These are phyloP conservation scores for Exophiala spinifera DNA, from an alignment of 2,329 filamentous ascomycete species.

Conservation along the genomic window DNA sequence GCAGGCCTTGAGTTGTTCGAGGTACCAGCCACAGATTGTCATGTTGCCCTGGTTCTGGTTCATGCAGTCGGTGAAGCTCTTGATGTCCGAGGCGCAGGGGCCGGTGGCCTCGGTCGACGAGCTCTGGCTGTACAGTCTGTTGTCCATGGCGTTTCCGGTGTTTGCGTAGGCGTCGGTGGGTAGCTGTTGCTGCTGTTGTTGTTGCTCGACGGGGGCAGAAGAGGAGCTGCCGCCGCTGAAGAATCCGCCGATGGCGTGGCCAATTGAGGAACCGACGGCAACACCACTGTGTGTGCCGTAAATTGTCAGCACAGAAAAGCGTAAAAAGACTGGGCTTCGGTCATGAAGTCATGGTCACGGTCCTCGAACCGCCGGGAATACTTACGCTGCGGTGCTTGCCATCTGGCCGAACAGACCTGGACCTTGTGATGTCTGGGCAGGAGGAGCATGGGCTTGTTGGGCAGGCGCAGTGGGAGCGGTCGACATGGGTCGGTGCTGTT, in stretches of 20 bases:
- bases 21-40: constrained; percentile 95
- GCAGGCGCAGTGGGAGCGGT: constrained; percentile 49
- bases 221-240: constrained; percentile 79
- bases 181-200: constrained; percentile 31
- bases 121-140: constrained; percentile 40
- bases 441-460: constrained; percentile 49
- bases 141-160: constrained; percentile 43
- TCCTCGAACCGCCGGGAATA: constrained; percentile 31
- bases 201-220: constrained; percentile 51
- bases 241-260: constrained; percentile 86
- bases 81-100: constrained; percentile 76
- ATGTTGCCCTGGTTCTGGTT: constrained; percentile 92
- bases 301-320: constrained; percentile 7
- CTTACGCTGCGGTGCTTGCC: constrained; percentile 96
- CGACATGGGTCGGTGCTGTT: constrained; percentile 51
- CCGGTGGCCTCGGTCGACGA: constrained; percentile 42
- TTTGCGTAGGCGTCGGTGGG: constrained; percentile 54
- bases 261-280: constrained; percentile 90
- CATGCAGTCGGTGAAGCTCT: constrained; percentile 91
- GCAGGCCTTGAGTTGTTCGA: constrained; percentile 93
- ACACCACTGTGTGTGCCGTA: constrained; percentile 67
- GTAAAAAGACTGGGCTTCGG: no score
- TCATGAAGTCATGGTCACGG: neutral
- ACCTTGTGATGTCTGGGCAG: constrained; percentile 54
- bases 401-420: constrained; percentile 93